Percentiles rank a stretch among this genome's conserved stretches.
Evolutionary conservation across 495 filamentous ascomycete species (phyloP).

Genomic region (Cetradonia linearis): DNA sequence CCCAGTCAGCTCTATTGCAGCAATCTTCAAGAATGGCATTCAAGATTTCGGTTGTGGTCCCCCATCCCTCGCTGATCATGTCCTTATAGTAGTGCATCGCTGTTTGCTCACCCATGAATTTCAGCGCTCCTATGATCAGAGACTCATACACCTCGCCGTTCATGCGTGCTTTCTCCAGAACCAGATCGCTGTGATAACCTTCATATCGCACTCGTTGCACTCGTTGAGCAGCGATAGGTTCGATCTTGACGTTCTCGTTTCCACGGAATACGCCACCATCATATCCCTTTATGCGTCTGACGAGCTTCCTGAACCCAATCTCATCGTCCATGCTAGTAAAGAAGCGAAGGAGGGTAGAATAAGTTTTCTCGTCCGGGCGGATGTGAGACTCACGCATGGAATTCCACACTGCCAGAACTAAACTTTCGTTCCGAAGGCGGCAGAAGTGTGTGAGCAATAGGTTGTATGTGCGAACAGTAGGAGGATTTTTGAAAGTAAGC

Average conservation of each 20-base stretch:
- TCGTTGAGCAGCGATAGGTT: background rate
- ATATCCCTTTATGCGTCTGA: conserved; percentile 34
- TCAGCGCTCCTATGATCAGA: conserved; percentile 20
- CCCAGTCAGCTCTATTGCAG: conserved; percentile 14
- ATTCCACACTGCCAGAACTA: conserved; percentile 45
- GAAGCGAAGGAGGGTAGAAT: conserved; percentile 44
- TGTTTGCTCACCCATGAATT: conserved; percentile 16
- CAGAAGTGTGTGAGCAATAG: conserved; percentile 50
- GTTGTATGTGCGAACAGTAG: conserved; percentile 57
- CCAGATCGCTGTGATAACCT: background rate
- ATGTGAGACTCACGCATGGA: conserved; percentile 39
- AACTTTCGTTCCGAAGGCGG: conserved; percentile 36
- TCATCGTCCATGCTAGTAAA: conserved; percentile 36
- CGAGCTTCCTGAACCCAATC: conserved; percentile 32
- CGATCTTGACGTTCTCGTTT: background rate
- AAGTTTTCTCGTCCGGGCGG: conserved; percentile 44
- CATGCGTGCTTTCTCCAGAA: conserved; percentile 18
- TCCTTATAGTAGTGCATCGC: conserved; percentile 21
- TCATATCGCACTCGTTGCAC: conserved; percentile 2
- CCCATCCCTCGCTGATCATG: conserved; percentile 24
- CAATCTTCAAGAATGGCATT: conserved; percentile 20
- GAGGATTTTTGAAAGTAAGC: conserved; percentile 44
- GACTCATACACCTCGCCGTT: conserved; percentile 22
- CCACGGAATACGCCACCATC: conserved; percentile 19
- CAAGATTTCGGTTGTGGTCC: conserved; percentile 14